Evolutionary conservation across 2,329 filamentous ascomycete species (phyloP).

Genomic region (Aspergillus sp.): DNA sequence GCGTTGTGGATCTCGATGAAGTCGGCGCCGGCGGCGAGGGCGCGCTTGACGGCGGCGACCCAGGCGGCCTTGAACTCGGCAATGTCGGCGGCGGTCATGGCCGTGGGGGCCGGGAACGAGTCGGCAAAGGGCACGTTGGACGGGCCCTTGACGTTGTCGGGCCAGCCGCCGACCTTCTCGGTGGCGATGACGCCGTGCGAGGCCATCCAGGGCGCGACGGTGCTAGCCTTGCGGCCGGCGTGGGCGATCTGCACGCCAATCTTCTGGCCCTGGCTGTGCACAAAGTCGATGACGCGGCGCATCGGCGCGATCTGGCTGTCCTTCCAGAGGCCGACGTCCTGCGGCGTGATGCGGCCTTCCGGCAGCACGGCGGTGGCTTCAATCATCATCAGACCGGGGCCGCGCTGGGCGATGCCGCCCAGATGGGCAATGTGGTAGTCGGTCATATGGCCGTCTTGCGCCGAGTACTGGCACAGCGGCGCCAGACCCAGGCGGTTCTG

Average conservation of each 20-base stretch:
- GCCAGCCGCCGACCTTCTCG: slow-evolving; percentile 54
- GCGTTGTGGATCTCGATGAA: slow-evolving; percentile 78
- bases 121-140: slow-evolving; percentile 63
- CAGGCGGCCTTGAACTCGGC: slow-evolving; percentile 62
- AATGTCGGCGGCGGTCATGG: slow-evolving; percentile 69
- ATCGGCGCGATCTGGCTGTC: slow-evolving; percentile 77
- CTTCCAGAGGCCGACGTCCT: slow-evolving; percentile 65
- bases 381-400: slow-evolving; percentile 70
- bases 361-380: slow-evolving; percentile 76
- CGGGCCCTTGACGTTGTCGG: slow-evolving; percentile 56
- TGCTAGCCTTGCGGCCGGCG: slow-evolving; percentile 66
- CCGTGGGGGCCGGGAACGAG: slow-evolving; percentile 61
- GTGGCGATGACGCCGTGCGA: slow-evolving; percentile 37
- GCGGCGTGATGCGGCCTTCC: slow-evolving; percentile 77
- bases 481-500: slow-evolving; percentile 53
- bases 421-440: slow-evolving; percentile 81
- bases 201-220: slow-evolving; percentile 52
- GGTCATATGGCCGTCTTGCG: slow-evolving; percentile 69
- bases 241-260: slow-evolving; percentile 80
- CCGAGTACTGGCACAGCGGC: slow-evolving; percentile 67
- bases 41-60: slow-evolving; percentile 56
- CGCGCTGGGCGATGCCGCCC: slow-evolving; percentile 73
- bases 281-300: slow-evolving; percentile 68
- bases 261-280: slow-evolving; percentile 74
- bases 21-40: slow-evolving; percentile 71